These are phyloP conservation scores for Leccinum sublutescens DNA, from an alignment of 768 basidiomycete genomes.

Conservation along the genomic window DNA sequence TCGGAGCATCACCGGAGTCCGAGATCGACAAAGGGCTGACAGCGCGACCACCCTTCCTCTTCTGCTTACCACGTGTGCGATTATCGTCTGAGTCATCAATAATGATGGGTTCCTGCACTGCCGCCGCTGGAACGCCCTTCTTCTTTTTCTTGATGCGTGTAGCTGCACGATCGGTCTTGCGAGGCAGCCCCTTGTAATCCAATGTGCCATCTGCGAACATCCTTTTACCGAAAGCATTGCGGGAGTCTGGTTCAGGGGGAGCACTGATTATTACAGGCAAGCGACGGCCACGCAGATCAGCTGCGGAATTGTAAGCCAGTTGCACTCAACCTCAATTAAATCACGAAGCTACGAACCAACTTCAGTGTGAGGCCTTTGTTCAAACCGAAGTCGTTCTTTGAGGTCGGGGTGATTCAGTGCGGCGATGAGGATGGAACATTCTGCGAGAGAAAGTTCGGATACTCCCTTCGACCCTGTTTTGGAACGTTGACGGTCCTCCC, in stretches of 20 bases:
- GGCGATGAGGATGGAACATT: neutral
- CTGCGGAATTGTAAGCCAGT: neutral
- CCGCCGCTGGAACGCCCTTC: neutral
- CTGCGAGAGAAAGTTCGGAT: neutral
- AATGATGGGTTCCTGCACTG: neutral
- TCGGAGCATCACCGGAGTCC: neutral
- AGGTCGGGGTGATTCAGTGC: neutral
- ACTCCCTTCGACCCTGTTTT: neutral
- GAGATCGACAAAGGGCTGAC: neutral
- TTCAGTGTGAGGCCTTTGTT: too few species aligned
- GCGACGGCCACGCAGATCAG: neutral
- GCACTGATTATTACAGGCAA: neutral
- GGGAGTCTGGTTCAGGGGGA: neutral
- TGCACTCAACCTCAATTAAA: neutral
- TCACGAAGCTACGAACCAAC: too few species aligned
- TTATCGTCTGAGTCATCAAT: neutral
- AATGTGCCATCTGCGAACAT: neutral
- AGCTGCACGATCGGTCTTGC: neutral
- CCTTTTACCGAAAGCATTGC: neutral
- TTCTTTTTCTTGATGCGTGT: neutral
- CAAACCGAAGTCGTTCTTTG: too few species aligned
- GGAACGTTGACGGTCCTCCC: neutral
- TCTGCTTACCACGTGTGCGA: neutral
- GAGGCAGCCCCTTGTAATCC: neutral
- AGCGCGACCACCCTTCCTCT: neutral